These are phyloP conservation scores for Rutidosis leptorrhynchoides DNA, from an alignment of 129 eudicot species.

Conservation along the genomic window DNA sequence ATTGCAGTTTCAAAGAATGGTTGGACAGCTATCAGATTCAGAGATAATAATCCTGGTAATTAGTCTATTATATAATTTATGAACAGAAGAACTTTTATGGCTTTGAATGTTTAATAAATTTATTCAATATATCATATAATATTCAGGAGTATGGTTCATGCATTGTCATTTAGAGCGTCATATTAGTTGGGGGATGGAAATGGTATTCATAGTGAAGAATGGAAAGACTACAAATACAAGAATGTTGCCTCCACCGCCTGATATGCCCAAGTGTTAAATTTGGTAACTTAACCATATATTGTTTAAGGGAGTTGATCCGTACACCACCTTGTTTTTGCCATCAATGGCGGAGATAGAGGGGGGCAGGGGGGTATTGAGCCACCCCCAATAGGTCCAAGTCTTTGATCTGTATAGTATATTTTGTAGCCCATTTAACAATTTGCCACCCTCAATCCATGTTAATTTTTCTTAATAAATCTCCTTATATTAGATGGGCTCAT, in stretches of 20 bases:
- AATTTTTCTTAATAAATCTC: too few relatives aligned
- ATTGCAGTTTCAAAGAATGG: constrained; percentile 59
- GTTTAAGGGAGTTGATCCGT: too few relatives aligned
- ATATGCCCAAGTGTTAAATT: constrained; percentile 60
- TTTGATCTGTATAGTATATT: too few relatives aligned
- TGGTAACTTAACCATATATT: background rate
- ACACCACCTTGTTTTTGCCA: too few relatives aligned
- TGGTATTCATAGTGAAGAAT: constrained; percentile 46
- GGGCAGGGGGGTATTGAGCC: too few relatives aligned
- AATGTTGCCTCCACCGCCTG: constrained; percentile 54
- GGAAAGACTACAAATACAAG: constrained; percentile 25
- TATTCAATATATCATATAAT: background rate
- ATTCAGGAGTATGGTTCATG: constrained; percentile 72
- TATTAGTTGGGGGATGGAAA: constrained; percentile 66
- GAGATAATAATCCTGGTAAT: constrained; percentile 56
- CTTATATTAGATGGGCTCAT: too few relatives aligned
- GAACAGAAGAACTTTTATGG: too few relatives aligned
- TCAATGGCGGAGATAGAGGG: too few relatives aligned
- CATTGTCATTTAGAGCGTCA: constrained; percentile 73
- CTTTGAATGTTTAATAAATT: too few relatives aligned
- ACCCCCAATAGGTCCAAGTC: too few relatives aligned
- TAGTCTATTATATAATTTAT: background rate
- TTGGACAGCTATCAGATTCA: constrained; percentile 66
- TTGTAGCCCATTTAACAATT: too few relatives aligned
- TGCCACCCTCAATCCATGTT: too few relatives aligned